A percentile compares a stretch with the other conserved stretches of the same genome.
Conservation (phyloP, 768 basidiomycete species). For the Suillus tomentosus region DNA sequence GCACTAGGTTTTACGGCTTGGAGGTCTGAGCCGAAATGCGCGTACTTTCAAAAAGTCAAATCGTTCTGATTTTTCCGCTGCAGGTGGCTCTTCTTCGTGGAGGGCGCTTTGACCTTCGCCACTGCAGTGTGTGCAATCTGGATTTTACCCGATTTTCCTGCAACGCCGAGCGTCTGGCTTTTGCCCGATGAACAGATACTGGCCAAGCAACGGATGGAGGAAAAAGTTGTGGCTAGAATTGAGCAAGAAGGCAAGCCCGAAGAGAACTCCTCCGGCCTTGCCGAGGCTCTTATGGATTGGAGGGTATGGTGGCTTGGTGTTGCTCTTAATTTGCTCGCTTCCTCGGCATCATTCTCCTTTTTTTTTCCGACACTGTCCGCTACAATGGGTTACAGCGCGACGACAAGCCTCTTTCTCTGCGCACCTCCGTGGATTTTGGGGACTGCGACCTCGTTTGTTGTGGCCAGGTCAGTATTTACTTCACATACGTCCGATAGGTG, state of each 20-base stretch:
- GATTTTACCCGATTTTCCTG: slow-evolving; percentile 74
- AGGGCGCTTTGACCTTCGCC: slow-evolving; percentile 58
- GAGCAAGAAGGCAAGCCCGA: slow-evolving; percentile 41
- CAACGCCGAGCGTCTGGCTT: slow-evolving; percentile 60
- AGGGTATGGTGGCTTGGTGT: slow-evolving; percentile 81
- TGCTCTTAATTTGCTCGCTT: slow-evolving; percentile 51
- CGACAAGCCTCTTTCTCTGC: slow-evolving; percentile 68
- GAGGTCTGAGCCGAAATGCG: slow-evolving; percentile 46
- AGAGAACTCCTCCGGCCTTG: slow-evolving; percentile 45
- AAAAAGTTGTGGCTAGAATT: slow-evolving; percentile 59
- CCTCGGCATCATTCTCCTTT: slow-evolving; percentile 70
- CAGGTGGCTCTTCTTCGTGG: slow-evolving; percentile 73
- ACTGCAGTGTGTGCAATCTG: slow-evolving; percentile 53
- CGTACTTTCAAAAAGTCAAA: background rate
- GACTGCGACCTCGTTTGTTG: slow-evolving; percentile 53
- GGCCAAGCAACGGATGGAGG: slow-evolving; percentile 59
- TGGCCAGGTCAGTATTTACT: slow-evolving; percentile 43
- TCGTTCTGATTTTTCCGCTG: background rate
- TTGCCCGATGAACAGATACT: slow-evolving; percentile 53
- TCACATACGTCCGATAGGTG: background rate
- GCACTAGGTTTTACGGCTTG: slow-evolving; percentile 67
- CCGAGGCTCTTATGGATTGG: slow-evolving; percentile 66
- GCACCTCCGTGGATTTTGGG: slow-evolving; percentile 75
- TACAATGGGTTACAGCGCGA: slow-evolving; percentile 66
- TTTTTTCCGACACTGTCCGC: slow-evolving; percentile 77